A percentile compares a stretch with the other conserved stretches of the same genome.
phyloP scores from a whole-genome alignment of 805 yeast genomes.

The Candida boidinii region DNA sequence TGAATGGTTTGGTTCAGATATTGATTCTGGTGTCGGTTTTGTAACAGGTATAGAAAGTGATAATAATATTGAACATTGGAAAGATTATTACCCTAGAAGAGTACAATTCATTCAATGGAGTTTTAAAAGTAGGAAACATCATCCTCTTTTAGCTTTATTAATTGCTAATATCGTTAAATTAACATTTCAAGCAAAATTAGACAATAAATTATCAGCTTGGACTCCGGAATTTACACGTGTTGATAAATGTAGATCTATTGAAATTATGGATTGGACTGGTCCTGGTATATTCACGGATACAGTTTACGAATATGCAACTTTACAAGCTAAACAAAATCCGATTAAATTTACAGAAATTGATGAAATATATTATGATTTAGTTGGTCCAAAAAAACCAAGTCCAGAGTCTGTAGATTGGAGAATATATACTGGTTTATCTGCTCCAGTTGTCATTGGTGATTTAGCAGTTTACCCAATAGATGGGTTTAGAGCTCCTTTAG shows the following conservation, averaged over 20 bases:
- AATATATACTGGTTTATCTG: neutral
- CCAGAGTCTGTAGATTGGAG: neutral
- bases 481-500: neutral
- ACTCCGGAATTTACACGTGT: slow-evolving; percentile 23
- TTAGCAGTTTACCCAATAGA: neutral
- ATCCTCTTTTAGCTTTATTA: slow-evolving; percentile 69
- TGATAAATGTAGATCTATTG: slow-evolving; percentile 50
- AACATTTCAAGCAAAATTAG: slow-evolving; percentile 39
- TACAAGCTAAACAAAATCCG: no score
- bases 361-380: slow-evolving; percentile 27
- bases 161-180: slow-evolving; percentile 64
- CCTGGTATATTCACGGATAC: slow-evolving; percentile 80
- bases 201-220: slow-evolving; percentile 16
- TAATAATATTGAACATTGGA: slow-evolving; percentile 86
- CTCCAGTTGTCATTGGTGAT: neutral
- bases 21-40: slow-evolving; percentile 44
- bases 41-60: slow-evolving; percentile 87
- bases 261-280: slow-evolving; percentile 84
- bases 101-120: slow-evolving; percentile 94
- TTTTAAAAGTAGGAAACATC: slow-evolving; percentile 74
- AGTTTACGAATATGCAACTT: slow-evolving; percentile 6
- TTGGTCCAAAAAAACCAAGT: neutral
- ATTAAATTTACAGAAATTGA: slow-evolving; percentile 37
- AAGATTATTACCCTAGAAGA: slow-evolving; percentile 74
- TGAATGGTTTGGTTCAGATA: slow-evolving; percentile 48